phyloP scores from a whole-genome alignment of 2,329 filamentous ascomycete genomes.

The Cladosporium halotolerans region DNA sequence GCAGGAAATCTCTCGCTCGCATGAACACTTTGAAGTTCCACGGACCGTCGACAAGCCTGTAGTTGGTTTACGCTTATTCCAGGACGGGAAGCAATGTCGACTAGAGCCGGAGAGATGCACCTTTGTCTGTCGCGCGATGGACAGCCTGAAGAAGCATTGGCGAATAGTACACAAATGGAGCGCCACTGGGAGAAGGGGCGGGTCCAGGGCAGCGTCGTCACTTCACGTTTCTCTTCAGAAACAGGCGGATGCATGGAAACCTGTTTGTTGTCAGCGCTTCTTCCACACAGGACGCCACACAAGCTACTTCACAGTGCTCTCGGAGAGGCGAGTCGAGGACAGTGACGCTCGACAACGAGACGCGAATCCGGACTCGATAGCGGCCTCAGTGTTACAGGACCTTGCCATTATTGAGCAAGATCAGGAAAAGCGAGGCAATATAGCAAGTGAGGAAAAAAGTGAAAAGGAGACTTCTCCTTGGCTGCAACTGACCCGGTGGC shows the following conservation, averaged over 20 bases:
- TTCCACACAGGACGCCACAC: not conserved
- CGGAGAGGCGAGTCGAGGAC: not conserved
- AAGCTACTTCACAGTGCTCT: conserved; percentile 1
- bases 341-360: not conserved
- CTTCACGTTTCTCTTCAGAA: not conserved
- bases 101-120: too few species aligned
- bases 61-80: too few species aligned
- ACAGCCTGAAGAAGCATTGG: too few species aligned
- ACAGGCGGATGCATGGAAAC: not conserved
- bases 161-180: too few species aligned
- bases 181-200: not conserved
- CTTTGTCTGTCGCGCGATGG: too few species aligned
- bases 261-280: conserved; percentile 6
- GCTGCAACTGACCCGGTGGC: conserved; percentile 7
- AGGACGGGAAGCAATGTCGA: too few species aligned
- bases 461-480: conserved; percentile 1
- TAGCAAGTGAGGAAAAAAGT: not conserved
- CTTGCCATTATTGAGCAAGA: not conserved
- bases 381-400: not conserved
- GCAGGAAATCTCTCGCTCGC: not conserved
- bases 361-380: not conserved
- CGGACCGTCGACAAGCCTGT: too few species aligned
- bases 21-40: not conserved
- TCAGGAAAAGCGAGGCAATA: not conserved
- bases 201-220: not conserved